phyloP scores from a whole-genome alignment of 2,329 filamentous ascomycete species.

The Rhexocercosporidium sp. region DNA sequence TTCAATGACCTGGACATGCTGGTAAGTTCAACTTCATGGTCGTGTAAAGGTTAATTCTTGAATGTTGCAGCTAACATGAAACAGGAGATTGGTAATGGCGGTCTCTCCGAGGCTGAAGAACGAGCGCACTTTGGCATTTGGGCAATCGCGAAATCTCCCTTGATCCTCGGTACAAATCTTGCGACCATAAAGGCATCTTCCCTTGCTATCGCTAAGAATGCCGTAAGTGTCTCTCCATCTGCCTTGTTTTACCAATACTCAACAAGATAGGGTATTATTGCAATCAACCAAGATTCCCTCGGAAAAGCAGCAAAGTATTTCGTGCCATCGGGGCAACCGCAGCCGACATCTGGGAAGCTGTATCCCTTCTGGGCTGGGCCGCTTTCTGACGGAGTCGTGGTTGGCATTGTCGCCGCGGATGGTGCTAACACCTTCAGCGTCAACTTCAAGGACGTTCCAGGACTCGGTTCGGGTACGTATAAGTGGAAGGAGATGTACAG shows the following conservation, averaged over 20 bases:
- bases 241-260: not conserved
- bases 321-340: not conserved
- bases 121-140: conserved; percentile 26
- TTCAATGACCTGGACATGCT: conserved; percentile 47
- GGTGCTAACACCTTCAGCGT: not conserved
- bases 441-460: not conserved
- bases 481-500: not conserved
- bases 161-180: conserved; percentile 30
- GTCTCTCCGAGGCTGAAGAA: conserved; percentile 44
- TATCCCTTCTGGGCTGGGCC: not conserved
- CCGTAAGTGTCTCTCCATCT: not conserved
- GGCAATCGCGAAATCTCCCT: conserved; percentile 23
- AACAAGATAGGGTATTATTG: conserved; percentile 15
- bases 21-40: not conserved
- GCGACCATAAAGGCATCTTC: not conserved
- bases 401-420: not conserved
- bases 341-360: not conserved
- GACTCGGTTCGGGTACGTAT: not conserved
- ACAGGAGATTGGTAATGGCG: conserved; percentile 25
- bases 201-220: not conserved
- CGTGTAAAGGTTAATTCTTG: not conserved
- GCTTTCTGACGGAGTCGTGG: not conserved
- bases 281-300: conserved; percentile 35
- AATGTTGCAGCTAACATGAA: not conserved
- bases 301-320: conserved; percentile 27